Percentiles rank a stretch among this genome's conserved stretches.
phyloP scores from a whole-genome alignment of 495 filamentous ascomycete species.

The Cryomyces minteri region DNA sequence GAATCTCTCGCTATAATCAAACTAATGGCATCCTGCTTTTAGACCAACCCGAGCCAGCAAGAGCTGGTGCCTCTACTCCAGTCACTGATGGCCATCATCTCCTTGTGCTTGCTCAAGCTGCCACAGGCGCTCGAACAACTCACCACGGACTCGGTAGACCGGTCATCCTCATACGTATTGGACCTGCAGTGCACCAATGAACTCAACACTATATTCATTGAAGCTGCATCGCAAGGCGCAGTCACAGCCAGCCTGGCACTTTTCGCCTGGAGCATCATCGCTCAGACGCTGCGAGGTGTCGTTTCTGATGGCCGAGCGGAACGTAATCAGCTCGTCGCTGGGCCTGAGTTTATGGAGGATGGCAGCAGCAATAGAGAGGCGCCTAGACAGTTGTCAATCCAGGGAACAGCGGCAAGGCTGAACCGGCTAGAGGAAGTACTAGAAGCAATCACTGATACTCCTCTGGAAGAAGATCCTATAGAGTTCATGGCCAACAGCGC shows the following conservation, averaged over 20 bases:
- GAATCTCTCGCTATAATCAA: slow-evolving; percentile 12
- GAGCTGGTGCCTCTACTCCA: slow-evolving; percentile 44
- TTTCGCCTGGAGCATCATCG: slow-evolving; percentile 60
- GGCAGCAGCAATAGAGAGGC: neutral
- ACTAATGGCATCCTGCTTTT: neutral
- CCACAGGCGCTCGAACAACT: slow-evolving; percentile 19
- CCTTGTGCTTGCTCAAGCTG: slow-evolving; percentile 56
- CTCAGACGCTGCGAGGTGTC: slow-evolving; percentile 2
- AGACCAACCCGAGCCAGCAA: slow-evolving; percentile 20
- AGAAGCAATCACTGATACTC: slow-evolving; percentile 25
- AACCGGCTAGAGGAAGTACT: slow-evolving; percentile 7
- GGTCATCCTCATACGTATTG: slow-evolving; percentile 36
- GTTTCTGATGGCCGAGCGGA: neutral
- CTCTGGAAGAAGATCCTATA: slow-evolving; percentile 28
- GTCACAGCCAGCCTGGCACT: slow-evolving; percentile 42
- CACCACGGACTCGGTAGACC: slow-evolving; percentile 19
- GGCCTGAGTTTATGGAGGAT: no score
- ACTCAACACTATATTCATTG: slow-evolving; percentile 42
- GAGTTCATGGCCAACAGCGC: slow-evolving; percentile 30
- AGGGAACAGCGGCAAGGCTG: neutral
- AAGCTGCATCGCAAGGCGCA: slow-evolving; percentile 26
- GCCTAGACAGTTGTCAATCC: no score
- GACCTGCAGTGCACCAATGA: slow-evolving; percentile 40
- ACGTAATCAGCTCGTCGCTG: neutral
- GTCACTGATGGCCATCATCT: slow-evolving; percentile 49